phyloP scores from a whole-genome alignment of 2,329 filamentous ascomycete genomes.

The Pseudopithomyces chartarum region DNA sequence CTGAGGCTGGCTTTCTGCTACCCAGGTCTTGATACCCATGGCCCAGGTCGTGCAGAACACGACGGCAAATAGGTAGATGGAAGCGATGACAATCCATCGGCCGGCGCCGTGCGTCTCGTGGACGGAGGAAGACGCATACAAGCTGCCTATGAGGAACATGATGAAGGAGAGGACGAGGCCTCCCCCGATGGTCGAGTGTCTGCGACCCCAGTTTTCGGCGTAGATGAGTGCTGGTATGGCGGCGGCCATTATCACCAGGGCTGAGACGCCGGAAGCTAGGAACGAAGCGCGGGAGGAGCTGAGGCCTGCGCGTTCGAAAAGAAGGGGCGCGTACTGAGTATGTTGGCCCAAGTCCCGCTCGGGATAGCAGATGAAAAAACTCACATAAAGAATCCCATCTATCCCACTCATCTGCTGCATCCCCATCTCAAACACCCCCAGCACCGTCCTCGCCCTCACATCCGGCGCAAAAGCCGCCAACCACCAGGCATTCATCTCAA shows the following conservation, averaged over 20 bases:
- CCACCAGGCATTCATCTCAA: conserved; percentile 13
- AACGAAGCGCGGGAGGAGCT: conserved; percentile 58
- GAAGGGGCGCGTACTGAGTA: conserved; percentile 61
- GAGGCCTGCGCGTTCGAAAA: conserved; percentile 64
- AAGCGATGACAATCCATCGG: conserved; percentile 58
- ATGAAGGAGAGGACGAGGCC: conserved; percentile 54
- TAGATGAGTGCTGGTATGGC: conserved; percentile 61
- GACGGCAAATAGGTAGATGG: conserved; percentile 57
- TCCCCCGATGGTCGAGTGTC: conserved; percentile 58
- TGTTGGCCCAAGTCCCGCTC: neutral
- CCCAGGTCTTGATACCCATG: conserved; percentile 61
- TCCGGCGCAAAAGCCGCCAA: conserved; percentile 23
- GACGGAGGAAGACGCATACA: conserved; percentile 57
- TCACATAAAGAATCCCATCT: conserved; percentile 65
- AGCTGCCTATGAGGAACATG: conserved; percentile 59
- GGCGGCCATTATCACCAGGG: conserved; percentile 60
- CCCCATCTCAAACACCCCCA: conserved; percentile 62
- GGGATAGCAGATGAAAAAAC: conserved; percentile 22
- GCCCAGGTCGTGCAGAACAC: conserved; percentile 58
- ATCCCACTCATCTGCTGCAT: conserved; percentile 67
- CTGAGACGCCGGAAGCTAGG: conserved; percentile 64
- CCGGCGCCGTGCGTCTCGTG: conserved; percentile 46
- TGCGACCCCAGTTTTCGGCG: conserved; percentile 62
- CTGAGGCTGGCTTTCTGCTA: conserved; percentile 62
- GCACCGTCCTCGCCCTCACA: conserved; percentile 17